Evolutionary conservation across 2,329 filamentous ascomycete species (phyloP).

Genomic region (Venturia asperata): DNA sequence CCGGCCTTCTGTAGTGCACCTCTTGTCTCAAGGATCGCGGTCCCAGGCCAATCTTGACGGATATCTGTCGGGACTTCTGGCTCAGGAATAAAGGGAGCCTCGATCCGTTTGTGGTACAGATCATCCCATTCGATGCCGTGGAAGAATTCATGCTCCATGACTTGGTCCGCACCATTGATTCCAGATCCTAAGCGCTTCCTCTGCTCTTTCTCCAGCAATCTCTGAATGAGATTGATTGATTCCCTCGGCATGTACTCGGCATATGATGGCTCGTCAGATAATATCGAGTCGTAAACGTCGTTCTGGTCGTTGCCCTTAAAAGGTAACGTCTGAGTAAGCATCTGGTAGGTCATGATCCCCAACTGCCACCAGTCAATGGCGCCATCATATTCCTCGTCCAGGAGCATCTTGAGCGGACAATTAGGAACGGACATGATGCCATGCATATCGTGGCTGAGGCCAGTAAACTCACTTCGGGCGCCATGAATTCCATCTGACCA

Average conservation of each 20-base stretch:
- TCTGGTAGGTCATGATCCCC: constrained; percentile 13
- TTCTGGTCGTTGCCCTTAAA: background rate
- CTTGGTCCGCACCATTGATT: background rate
- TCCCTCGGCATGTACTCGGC: background rate
- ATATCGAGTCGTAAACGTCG: constrained; percentile 3
- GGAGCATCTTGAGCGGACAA: background rate
- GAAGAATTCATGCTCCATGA: background rate
- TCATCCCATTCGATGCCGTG: background rate
- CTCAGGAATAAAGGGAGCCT: background rate
- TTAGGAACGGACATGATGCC: background rate
- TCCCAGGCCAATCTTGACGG: background rate
- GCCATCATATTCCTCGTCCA: background rate
- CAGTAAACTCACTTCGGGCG: background rate
- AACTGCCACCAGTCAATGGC: constrained; percentile 11
- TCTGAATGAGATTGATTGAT: background rate
- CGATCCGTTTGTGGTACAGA: constrained; percentile 3
- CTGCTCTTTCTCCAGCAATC: background rate
- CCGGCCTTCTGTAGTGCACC: background rate
- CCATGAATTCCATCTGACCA: constrained; percentile 7
- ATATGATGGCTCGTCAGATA: background rate
- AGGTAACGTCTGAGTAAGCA: background rate
- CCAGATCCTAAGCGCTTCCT: background rate
- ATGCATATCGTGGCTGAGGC: background rate
- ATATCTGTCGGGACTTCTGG: background rate
- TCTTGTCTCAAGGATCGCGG: background rate